Base-by-base conservation (phyloP, 225 moss, liverwort and hornwort species). In the Pleurozium schreberi region DNA sequence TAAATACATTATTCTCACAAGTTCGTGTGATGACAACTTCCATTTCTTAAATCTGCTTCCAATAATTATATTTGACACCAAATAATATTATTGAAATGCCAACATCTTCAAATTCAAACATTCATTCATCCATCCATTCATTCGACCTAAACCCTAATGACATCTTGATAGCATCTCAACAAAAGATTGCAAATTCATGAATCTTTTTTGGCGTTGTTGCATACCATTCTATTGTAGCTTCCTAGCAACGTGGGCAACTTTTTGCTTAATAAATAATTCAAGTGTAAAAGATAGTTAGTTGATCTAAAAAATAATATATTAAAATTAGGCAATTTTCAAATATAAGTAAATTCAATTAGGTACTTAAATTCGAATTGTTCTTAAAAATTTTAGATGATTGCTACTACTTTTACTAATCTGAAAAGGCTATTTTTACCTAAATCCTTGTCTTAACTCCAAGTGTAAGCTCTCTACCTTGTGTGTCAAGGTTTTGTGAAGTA, bases 1-100 rank as follows among this genome's bases (percentile, higher is more conserved):
- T 17, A 59, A 28, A 12, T 42, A 28, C 3, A 28, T 80, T 19
- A 23, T 5, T 53, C 36, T 53, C 5, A 36, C 7, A 21, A 75
- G 2, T 75, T 8, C 2, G 12, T 50, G 8, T 50, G 1, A 0
- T 33, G 1, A 49, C 2, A 12, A 49, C 11, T 18, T 75, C 12
- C 2, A 50, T 50, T 50, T 34, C 0, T 4, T 12, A 49, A 75
- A 7, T 33, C 0, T 0, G 1, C 7, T 49, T 75, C 30, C 2
- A 49, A 75, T 30, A 75, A 7, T 33, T 7, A 11, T 7, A 49
- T 49, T 11, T 20, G 6, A 33, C 12, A 20, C 7, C 3, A 33
- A 59, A 10, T 25, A 23, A 75, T 49, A 49, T 11, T 49, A 52
- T 50, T 50, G 21, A 34, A 75, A 75, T 33, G 12, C 1, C 1